Evolutionary conservation across 1,284 basidiomycete species (phyloP).

Genomic region (Dichomitus squalens): DNA sequence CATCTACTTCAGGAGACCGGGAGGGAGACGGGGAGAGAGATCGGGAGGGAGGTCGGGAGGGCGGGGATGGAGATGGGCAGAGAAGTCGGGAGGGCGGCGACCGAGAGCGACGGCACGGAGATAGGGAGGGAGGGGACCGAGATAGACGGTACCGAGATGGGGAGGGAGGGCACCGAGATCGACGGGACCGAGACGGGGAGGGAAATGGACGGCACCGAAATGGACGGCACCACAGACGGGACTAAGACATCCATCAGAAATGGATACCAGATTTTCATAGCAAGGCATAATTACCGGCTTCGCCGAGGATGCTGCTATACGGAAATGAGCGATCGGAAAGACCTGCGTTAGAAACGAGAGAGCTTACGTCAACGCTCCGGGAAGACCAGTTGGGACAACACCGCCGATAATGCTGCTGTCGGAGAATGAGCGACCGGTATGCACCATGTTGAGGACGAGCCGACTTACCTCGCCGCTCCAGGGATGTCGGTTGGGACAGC

Average conservation of each 20-base stretch:
- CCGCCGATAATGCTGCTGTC: too few species aligned
- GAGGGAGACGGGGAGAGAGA: slow-evolving; percentile 2
- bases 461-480: too few species aligned
- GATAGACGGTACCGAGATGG: slow-evolving; percentile 3
- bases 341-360: too few species aligned
- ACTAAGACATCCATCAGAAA: too few species aligned
- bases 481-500: too few species aligned
- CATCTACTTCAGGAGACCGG: too few species aligned
- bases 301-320: background rate
- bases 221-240: too few species aligned
- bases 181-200: background rate
- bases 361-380: too few species aligned
- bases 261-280: too few species aligned
- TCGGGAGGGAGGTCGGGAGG: slow-evolving; percentile 4
- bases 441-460: background rate
- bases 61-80: slow-evolving; percentile 3
- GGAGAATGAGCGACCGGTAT: background rate
- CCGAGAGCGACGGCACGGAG: background rate
- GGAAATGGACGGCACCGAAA: background rate
- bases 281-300: background rate
- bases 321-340: too few species aligned
- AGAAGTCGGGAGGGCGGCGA: background rate
- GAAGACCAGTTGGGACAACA: too few species aligned
- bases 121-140: background rate
- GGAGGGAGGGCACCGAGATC: background rate